Conservation (phyloP, 495 filamentous ascomycete species). For the Trypethelium eluteriae region DNA sequence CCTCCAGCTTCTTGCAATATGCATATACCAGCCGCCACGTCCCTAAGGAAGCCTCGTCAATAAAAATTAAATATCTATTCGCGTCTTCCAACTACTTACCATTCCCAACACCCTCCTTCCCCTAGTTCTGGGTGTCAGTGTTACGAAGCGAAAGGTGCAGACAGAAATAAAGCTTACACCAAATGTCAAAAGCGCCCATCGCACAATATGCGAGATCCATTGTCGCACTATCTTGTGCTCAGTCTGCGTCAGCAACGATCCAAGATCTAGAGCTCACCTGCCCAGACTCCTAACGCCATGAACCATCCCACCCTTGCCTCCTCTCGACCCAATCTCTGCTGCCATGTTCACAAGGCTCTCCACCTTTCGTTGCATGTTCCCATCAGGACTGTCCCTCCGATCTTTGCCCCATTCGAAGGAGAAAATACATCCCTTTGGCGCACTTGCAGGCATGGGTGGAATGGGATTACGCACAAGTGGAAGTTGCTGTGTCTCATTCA, state of each 20-base stretch:
- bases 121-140: slow-evolving; percentile 22
- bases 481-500: slow-evolving; percentile 52
- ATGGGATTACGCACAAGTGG: slow-evolving; percentile 51
- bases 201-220: slow-evolving; percentile 51
- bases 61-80: not conserved
- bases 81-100: slow-evolving; percentile 26
- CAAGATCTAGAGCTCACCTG: slow-evolving; percentile 14
- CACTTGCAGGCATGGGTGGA: slow-evolving; percentile 52
- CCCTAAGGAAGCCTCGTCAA: slow-evolving; percentile 21
- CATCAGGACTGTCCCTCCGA: slow-evolving; percentile 50
- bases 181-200: slow-evolving; percentile 51
- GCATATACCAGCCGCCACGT: slow-evolving; percentile 51
- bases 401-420: slow-evolving; percentile 69
- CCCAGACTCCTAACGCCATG: slow-evolving; percentile 54
- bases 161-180: slow-evolving; percentile 22
- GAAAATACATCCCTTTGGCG: slow-evolving; percentile 59
- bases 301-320: slow-evolving; percentile 58
- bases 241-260: not conserved
- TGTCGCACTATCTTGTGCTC: slow-evolving; percentile 38
- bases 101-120: slow-evolving; percentile 55
- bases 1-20: slow-evolving; percentile 55
- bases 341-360: slow-evolving; percentile 67
- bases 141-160: not conserved
- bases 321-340: slow-evolving; percentile 48
- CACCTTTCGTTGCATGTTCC: slow-evolving; percentile 59